Percentiles rank a stretch among this genome's conserved stretches.
Conservation (phyloP, 78 protist genomes). For the Capsaspora owczarzaki region DNA sequence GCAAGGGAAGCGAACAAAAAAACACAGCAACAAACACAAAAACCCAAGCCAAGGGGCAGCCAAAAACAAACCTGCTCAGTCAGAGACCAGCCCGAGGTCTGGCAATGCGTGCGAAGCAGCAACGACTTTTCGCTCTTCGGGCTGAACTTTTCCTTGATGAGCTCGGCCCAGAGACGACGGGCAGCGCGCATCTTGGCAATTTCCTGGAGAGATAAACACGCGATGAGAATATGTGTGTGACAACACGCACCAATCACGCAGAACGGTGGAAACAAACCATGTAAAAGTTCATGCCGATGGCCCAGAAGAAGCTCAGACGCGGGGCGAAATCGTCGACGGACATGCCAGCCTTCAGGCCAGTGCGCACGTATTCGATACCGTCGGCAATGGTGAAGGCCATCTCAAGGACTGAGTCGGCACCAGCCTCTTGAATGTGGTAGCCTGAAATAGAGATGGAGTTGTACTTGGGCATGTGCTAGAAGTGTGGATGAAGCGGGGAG, state of each 20-base stretch:
- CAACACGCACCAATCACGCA: neutral
- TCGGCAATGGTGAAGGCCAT: constrained; percentile 95
- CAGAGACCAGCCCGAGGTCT: constrained; percentile 92
- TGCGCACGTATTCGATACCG: constrained; percentile 76
- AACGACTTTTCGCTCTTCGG: constrained; percentile 80
- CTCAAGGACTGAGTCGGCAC: constrained; percentile 88
- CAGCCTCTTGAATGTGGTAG: constrained; percentile 97
- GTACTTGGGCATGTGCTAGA: constrained; percentile 84
- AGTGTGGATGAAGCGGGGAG: neutral
- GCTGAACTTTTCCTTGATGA: constrained; percentile 64
- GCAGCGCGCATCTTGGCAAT: constrained; percentile 97
- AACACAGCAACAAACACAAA: neutral
- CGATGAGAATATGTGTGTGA: neutral
- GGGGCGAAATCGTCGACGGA: constrained; percentile 87
- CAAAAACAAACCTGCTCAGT: constrained; percentile 86
- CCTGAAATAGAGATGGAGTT: constrained; percentile 94
- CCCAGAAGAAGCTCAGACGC: constrained; percentile 94
- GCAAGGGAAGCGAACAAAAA: neutral
- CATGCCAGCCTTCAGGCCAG: constrained; percentile 47
- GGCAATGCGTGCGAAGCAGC: constrained; percentile 94
- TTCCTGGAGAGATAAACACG: constrained; percentile 42
- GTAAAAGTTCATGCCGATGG: constrained; percentile 95
- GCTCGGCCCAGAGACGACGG: constrained; percentile 87
- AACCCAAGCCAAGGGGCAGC: too few relatives aligned
- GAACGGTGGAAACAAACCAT: constrained; percentile 24